These are phyloP conservation scores for Poa annua DNA, from an alignment of 176 grass and related monocot species.

Conservation along the genomic window DNA sequence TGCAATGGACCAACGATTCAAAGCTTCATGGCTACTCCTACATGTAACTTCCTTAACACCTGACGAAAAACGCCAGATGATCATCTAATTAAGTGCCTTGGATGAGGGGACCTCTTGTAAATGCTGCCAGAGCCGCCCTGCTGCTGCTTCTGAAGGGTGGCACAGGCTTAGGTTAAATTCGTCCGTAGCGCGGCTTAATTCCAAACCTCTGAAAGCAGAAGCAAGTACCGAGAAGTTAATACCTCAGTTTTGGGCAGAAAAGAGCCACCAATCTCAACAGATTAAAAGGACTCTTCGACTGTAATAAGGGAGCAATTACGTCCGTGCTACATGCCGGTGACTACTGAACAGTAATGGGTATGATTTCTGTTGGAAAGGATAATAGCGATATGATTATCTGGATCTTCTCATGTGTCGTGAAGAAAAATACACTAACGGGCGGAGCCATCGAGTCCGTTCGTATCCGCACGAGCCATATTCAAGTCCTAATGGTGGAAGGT, in stretches of 20 bases:
- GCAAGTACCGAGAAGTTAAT: slow-evolving; percentile 45
- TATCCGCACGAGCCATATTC: too few relatives aligned
- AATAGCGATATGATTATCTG: too few relatives aligned
- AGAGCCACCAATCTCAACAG: slow-evolving; percentile 4
- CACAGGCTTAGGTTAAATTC: slow-evolving; percentile 41
- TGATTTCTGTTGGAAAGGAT: neutral
- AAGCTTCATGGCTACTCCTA: slow-evolving; percentile 1
- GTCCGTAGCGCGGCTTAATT: slow-evolving; percentile 13
- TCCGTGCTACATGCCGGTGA: neutral
- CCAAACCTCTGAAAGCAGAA: slow-evolving; percentile 11
- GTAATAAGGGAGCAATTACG: neutral
- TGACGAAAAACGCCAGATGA: slow-evolving; percentile 13
- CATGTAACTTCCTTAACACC: neutral
- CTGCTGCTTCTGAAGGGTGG: slow-evolving; percentile 4
- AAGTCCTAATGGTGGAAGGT: too few relatives aligned
- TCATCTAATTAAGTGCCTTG: neutral
- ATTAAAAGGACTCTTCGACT: neutral
- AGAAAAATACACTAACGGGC: too few relatives aligned
- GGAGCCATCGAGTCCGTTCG: too few relatives aligned
- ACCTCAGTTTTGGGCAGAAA: neutral
- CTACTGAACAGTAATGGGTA: neutral
- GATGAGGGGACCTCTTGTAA: slow-evolving; percentile 32
- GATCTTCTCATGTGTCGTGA: too few relatives aligned
- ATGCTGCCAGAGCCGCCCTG: slow-evolving; percentile 17
- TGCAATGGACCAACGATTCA: neutral